Conservation (phyloP, 148 eudicot genomes). For the Fallopia convolvulus region DNA sequence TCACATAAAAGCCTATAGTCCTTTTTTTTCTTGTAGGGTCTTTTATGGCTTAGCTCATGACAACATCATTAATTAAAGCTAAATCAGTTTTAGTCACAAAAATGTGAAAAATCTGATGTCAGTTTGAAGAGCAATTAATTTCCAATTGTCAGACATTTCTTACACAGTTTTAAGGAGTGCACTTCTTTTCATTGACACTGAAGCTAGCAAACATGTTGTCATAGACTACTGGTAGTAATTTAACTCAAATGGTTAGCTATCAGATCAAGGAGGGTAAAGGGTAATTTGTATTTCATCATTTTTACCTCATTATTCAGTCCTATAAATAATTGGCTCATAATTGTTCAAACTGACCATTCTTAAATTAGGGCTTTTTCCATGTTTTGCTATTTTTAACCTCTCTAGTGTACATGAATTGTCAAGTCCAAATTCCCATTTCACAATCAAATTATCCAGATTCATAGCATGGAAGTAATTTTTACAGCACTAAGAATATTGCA, state of each 20-base stretch:
- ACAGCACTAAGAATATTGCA: neutral
- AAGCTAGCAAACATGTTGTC: neutral
- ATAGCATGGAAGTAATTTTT: too few species aligned
- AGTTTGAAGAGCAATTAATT: neutral
- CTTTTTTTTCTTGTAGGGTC: neutral
- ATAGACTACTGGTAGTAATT: neutral
- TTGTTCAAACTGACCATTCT: too few species aligned
- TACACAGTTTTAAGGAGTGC: neutral
- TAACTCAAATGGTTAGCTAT: neutral
- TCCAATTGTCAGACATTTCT: neutral
- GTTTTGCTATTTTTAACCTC: too few species aligned
- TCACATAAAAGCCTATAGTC: neutral
- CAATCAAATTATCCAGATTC: too few species aligned
- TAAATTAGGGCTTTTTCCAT: too few species aligned
- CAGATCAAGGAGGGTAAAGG: neutral
- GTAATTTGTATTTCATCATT: neutral
- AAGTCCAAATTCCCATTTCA: too few species aligned
- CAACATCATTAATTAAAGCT: neutral
- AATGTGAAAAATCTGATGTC: neutral
- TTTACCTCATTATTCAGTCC: neutral
- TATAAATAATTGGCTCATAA: neutral
- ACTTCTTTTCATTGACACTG: neutral
- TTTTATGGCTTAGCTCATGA: neutral
- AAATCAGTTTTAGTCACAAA: neutral
- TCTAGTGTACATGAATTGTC: too few species aligned